Base-by-base conservation (phyloP, 805 yeast genomes). In the Spathaspora sp. region DNA sequence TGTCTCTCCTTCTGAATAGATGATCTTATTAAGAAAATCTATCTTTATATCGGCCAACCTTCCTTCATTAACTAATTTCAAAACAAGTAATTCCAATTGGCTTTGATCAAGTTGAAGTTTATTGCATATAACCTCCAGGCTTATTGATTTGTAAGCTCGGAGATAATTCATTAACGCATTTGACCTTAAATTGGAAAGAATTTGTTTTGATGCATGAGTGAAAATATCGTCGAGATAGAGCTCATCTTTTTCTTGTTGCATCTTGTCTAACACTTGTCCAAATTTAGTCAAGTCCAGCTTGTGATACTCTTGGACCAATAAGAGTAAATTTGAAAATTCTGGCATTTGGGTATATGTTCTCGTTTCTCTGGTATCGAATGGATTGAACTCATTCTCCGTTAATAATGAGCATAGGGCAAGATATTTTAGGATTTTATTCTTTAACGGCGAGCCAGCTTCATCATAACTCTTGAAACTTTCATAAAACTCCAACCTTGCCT, bases 321-420 rank as follows among this genome's bases (percentile, higher is more conserved):
- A 42, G 2, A 70, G 57, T 38, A 74, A 60, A 42, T 62, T 61
- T 29, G 60, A 48, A 46, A 61, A 70, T 49, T 69, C 74, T 8
- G 59, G 61, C 28, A 62, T 58, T 50, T 60, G 64, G 12, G 62
- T 55, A 60, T 79, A 82, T 6, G 83, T 80, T 58, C 77, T 78
- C 1, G 88, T 83, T 63, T 87, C 93, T 60, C 83, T 87, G 0
- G 89, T 80, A 55, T 84, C 87, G 58, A 87, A 86, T 1, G 89
- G 89, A 59, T 85, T 83, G 49, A 87, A 80, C 55, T 81, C 85
- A 44, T 78, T 82, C 50, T 83, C 85, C n/a, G 82, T 75, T 44
- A 89, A 69, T 47, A 87, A 67, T 5, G 86, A 80, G 23, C 85
- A 78, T 18, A 89, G 60, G 2, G 85, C 81, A 51, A 85, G 75